phyloP scores from a whole-genome alignment of 352 stramenopile genomes.

The Aphanomyces invadans region DNA sequence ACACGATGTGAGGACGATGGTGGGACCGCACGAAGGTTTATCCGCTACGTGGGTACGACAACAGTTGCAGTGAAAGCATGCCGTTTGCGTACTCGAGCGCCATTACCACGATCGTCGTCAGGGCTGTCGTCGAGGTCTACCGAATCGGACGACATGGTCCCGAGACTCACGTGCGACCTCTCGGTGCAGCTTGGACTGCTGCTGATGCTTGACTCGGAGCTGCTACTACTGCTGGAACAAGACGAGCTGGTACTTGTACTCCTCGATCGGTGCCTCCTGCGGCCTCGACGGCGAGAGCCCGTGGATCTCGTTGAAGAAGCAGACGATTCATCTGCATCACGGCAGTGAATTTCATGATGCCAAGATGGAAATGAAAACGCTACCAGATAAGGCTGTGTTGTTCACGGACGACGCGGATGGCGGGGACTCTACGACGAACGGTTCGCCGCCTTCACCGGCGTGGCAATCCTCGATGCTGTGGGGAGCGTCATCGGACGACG shows the following conservation, averaged over 20 bases:
- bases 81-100: too few relatives aligned
- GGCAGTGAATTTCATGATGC: too few relatives aligned
- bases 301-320: not conserved
- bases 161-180: conserved; percentile 1
- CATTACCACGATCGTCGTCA: too few relatives aligned
- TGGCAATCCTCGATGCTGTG: too few relatives aligned
- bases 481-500: too few relatives aligned
- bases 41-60: too few relatives aligned
- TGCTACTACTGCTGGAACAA: conserved; percentile 3
- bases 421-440: not conserved
- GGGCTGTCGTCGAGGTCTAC: too few relatives aligned
- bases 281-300: too few relatives aligned
- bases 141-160: too few relatives aligned
- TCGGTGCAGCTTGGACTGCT: too few relatives aligned
- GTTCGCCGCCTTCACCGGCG: not conserved
- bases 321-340: not conserved
- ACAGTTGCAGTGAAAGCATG: too few relatives aligned
- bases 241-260: not conserved
- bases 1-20: not conserved
- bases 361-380: not conserved
- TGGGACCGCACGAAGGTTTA: too few relatives aligned
- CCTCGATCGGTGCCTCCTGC: not conserved
- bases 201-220: not conserved
- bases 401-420: not conserved
- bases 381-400: not conserved